Percentiles rank a stretch among this genome's conserved stretches.
Evolutionary conservation across 2,329 filamentous ascomycete genomes (phyloP).

Genomic region (Neonectria magnoliae): DNA sequence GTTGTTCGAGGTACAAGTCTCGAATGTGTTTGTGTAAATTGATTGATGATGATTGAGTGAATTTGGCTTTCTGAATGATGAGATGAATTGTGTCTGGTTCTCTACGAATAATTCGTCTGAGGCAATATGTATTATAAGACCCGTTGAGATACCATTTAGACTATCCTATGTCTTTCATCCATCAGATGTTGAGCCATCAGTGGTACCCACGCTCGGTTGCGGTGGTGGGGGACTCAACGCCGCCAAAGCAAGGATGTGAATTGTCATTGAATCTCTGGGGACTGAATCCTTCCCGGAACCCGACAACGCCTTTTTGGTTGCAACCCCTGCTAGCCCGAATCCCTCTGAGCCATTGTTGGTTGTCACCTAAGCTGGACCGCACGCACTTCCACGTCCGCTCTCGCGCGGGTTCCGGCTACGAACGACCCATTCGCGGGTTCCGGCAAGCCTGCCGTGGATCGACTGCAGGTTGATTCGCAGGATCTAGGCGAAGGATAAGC

Average conservation of each 20-base stretch:
- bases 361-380: background rate
- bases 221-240: background rate
- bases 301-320: background rate
- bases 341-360: background rate
- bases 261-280: background rate
- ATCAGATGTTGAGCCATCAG: background rate
- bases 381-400: background rate
- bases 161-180: background rate
- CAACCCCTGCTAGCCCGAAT: background rate
- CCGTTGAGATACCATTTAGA: background rate
- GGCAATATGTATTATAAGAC: background rate
- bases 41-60: no score
- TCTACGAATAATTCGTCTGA: background rate
- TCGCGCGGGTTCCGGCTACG: constrained; percentile 14
- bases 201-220: background rate
- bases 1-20: background rate
- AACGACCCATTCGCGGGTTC: constrained; percentile 15
- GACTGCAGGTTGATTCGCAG: background rate
- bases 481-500: background rate
- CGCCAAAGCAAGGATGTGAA: background rate
- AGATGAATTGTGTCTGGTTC: background rate
- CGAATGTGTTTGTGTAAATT: no score
- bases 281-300: constrained; percentile 10
- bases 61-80: no score
- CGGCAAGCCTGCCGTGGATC: background rate